phyloP scores from a whole-genome alignment of 257 asterid genomes.

The Fraxinus cuspidata region DNA sequence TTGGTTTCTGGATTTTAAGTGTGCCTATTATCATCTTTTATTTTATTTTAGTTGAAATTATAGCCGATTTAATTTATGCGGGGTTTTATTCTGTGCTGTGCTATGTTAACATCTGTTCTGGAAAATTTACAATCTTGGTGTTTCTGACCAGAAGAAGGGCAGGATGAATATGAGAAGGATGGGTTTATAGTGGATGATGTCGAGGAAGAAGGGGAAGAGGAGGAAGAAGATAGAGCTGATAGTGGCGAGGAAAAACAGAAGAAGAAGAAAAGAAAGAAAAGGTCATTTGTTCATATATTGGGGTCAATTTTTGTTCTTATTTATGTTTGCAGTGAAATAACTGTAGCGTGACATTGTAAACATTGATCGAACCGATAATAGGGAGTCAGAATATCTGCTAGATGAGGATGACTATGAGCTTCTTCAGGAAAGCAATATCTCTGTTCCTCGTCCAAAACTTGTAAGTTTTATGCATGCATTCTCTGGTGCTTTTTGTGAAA shows the following conservation, averaged over 20 bases:
- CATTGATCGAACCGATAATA: conserved; percentile 23
- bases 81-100: not conserved
- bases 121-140: conserved; percentile 5
- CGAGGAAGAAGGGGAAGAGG: conserved; percentile 75
- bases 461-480: not conserved
- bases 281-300: conserved; percentile 40
- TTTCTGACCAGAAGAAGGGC: conserved; percentile 66
- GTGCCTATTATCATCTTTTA: not conserved
- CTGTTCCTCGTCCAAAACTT: conserved; percentile 77
- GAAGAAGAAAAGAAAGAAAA: conserved; percentile 84
- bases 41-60: not conserved
- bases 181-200: conserved; percentile 87
- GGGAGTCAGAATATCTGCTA: conserved; percentile 75
- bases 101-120: conserved; percentile 17
- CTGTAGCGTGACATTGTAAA: not conserved
- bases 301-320: not conserved
- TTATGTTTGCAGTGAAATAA: not conserved
- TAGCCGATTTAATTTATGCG: not conserved
- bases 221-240: conserved; percentile 71
- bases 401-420: conserved; percentile 96
- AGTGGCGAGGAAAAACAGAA: conserved; percentile 76
- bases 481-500: conserved; percentile 3
- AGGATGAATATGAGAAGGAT: conserved; percentile 91
- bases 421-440: conserved; percentile 84
- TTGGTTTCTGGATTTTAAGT: not conserved